Evolutionary conservation across 306 rosid species (phyloP), one percentile per base, ranked within the genome.

Genomic region (Begonia masoniana): DNA sequence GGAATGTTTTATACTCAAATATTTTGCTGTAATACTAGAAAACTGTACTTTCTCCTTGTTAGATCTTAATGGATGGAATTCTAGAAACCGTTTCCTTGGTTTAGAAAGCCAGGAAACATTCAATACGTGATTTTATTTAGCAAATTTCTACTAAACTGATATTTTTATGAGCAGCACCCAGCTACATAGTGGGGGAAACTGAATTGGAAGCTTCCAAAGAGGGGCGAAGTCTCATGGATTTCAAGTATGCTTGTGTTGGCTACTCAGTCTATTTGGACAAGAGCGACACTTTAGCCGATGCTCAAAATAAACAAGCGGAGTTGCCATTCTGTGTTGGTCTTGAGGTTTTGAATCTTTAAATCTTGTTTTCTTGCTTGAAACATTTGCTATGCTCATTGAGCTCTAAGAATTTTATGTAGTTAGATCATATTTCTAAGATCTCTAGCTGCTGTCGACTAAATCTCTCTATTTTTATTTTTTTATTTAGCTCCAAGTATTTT

Each of bases 211-310:
- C 88, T 61, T 71, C 85, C 9, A 81, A 78, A 79, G 78, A 82
- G 47, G 97, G 83, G 59, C 81, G 84, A 48, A 81, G 67, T 55
- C 80, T 78, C 62, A 41, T 73, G 12, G 82, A 79, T 77, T 85
- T 91, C 73, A 83, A 75, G 74, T 91, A 91, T 64, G 95, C 82
- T 19, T 91, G 97, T 45, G 58, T 81, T 51, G 99, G 99, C 59
- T 85, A 91, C 76, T 85, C 99, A 2, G 84, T 91, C 50, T 81
- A 68, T 77, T 43, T 85, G 55, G 79, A 85, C 74, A 81, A 82
- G 52, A 78, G 80, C 61, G 76, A 68, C 41, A 69, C 94, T 60
- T 19, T 80, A 47, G 58, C 68, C 50, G 82, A 72, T 51, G 59
- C 63, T 0, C 78, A 55, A 50, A 76, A 79, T 63, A 83, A 81